phyloP scores from a whole-genome alignment of 2,329 filamentous ascomycete genomes.

The Fusarium sp. region DNA sequence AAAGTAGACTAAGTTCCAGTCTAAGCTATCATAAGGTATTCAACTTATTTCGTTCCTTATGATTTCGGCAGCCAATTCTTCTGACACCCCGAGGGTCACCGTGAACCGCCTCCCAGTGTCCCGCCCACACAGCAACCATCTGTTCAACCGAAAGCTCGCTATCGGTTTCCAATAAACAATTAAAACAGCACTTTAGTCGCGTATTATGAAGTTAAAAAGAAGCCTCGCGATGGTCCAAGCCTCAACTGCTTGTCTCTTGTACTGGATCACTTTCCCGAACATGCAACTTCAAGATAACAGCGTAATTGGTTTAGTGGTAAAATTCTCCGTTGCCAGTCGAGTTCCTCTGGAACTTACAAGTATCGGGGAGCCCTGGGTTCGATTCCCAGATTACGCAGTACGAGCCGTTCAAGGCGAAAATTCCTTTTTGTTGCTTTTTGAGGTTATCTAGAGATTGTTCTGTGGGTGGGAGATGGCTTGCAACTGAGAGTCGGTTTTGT shows the following conservation, averaged over 20 bases:
- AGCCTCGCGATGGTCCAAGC: background rate
- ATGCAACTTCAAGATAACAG: background rate
- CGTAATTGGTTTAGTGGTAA: background rate
- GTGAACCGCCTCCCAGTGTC: background rate
- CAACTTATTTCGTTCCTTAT: too few species aligned
- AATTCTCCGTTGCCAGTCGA: background rate
- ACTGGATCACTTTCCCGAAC: background rate
- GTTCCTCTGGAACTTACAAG: background rate
- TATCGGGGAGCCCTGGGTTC: background rate
- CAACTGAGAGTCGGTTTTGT: background rate
- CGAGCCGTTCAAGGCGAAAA: rapidly evolving
- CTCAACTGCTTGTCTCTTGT: background rate
- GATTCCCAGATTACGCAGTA: background rate
- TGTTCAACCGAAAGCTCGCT: background rate
- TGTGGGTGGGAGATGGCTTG: background rate
- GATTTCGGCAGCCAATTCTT: too few species aligned
- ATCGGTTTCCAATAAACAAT: background rate
- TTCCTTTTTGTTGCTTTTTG: background rate
- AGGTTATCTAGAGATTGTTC: background rate
- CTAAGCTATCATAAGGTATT: too few species aligned
- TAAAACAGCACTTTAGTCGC: background rate
- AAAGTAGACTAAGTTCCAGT: too few species aligned
- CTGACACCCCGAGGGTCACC: background rate
- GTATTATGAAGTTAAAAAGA: background rate
- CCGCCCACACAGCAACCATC: background rate